These are phyloP conservation scores for Musa balbisiana DNA, from an alignment of 202 grass and related monocot genomes.

Conservation along the genomic window DNA sequence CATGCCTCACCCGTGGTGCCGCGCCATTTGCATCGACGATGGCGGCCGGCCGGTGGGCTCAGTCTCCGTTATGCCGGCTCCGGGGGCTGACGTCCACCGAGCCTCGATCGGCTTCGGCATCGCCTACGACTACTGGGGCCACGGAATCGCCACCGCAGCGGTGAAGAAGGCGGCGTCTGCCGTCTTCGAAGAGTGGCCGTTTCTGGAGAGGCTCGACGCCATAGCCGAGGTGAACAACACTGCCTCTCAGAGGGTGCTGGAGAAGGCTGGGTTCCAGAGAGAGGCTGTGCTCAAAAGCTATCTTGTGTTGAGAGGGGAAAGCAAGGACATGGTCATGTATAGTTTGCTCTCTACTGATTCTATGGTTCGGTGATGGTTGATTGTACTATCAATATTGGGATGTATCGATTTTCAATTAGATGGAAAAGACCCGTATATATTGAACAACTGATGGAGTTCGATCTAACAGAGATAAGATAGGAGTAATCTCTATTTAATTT, in stretches of 20 bases:
- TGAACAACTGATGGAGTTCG: too few relatives aligned
- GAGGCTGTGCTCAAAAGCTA: neutral
- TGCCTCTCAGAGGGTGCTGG: conserved; percentile 2
- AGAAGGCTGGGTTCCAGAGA: conserved; percentile 6
- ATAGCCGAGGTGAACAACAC: neutral
- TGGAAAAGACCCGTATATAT: too few relatives aligned
- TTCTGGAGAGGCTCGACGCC: conserved; percentile 2
- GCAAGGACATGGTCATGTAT: neutral
- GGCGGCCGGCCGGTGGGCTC: neutral
- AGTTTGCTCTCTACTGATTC: neutral
- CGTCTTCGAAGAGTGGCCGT: conserved; percentile 2
- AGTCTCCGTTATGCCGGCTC: neutral
- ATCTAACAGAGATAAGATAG: too few relatives aligned
- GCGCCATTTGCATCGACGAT: conserved; percentile 5
- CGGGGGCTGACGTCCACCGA: neutral
- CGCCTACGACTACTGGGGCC: conserved; percentile 11
- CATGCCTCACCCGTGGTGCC: conserved; percentile 12
- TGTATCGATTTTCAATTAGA: too few relatives aligned
- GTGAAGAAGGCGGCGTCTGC: neutral
- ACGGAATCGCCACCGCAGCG: conserved; percentile 1
- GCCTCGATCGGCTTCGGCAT: neutral
- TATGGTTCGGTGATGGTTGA: neutral
- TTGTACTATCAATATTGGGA: too few relatives aligned
- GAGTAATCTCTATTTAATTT: too few relatives aligned
- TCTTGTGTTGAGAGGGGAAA: neutral